A percentile compares a stretch with the other conserved stretches of the same genome.
Evolutionary conservation across 345 rosid genomes (phyloP).

Genomic region (Ceriops decandra): DNA sequence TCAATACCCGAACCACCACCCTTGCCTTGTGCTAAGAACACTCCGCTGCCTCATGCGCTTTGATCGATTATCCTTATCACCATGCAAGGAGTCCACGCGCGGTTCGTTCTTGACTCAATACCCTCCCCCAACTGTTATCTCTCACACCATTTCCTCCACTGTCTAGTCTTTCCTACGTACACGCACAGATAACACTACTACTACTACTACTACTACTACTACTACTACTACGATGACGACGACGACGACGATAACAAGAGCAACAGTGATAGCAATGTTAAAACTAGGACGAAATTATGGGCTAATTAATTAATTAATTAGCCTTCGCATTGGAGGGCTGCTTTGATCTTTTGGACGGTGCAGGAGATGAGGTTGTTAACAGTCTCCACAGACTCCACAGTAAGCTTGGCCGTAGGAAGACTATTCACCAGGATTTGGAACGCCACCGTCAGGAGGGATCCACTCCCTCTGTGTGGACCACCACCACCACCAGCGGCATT

Average conservation of each 20-base stretch:
- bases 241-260: background rate
- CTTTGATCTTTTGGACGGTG: conserved; percentile 88
- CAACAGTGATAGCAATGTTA: background rate
- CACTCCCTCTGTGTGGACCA: conserved; percentile 49
- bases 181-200: no score
- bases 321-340: conserved; percentile 76
- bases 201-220: no score
- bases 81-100: conserved; percentile 67
- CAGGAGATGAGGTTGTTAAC: conserved; percentile 90
- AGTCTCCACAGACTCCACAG: conserved; percentile 94
- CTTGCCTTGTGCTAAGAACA: conserved; percentile 45
- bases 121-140: conserved; percentile 28
- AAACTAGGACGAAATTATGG: background rate
- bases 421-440: conserved; percentile 94
- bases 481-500: conserved; percentile 4
- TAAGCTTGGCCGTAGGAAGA: conserved; percentile 88
- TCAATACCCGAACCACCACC: conserved; percentile 99
- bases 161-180: background rate
- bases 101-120: conserved; percentile 99
- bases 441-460: conserved; percentile 90
- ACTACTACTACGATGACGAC: background rate
- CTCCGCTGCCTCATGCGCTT: conserved; percentile 1
- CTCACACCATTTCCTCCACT: no score
- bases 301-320: conserved; percentile 12
- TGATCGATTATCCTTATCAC: conserved; percentile 26